Evolutionary conservation across 441 rosid species (phyloP), one percentile per base, ranked within the genome.

Genomic region (Gossypium lobatum): DNA sequence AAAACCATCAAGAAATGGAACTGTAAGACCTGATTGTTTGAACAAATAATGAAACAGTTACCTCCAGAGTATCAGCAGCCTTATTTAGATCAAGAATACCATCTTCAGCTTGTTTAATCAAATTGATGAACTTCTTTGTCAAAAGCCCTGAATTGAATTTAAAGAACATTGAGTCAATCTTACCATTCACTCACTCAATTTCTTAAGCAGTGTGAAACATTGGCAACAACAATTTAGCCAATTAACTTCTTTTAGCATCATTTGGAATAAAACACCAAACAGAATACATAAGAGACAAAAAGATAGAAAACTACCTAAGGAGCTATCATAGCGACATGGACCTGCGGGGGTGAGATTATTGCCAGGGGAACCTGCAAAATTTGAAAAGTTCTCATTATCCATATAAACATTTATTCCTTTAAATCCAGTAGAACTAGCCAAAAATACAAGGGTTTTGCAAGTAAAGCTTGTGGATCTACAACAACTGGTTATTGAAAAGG

Each of bases 271-370:
- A 60, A 18, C 31, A 11, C 3, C 55, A n/a, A 61, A 13, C 34
- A 26, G 52, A 77, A 37, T 34, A 37, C 10, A 26, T 25, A 45
- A 28, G 17, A 75, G 39, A 20, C 11, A 57, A 20, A 55, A 57
- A 57, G 28, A 21, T 8, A 2, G 25, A 57, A 57, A 57, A 57
- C 25, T 88, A 95, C 99, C 98, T 45, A 95, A 83, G 26, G 99
- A 95, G 85, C 99, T 95, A 85, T 95, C 99, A 83, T 93, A 95
- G 52, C 99, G 98, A 83, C 96, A 93, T 72, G 98, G 88, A 81
- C 99, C 96, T 7, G 86, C 82, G 23, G 91, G 96, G 8, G 93
- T 84, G 71, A 90, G 87, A 86, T 93, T 95, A 81, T 83, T 86
- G 80, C 88, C 88, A 55, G 97, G 97, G 75, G 99, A 93, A 83